Evolutionary conservation across 179 eudicot species (phyloP).

Genomic region (Beta lomatogona): DNA sequence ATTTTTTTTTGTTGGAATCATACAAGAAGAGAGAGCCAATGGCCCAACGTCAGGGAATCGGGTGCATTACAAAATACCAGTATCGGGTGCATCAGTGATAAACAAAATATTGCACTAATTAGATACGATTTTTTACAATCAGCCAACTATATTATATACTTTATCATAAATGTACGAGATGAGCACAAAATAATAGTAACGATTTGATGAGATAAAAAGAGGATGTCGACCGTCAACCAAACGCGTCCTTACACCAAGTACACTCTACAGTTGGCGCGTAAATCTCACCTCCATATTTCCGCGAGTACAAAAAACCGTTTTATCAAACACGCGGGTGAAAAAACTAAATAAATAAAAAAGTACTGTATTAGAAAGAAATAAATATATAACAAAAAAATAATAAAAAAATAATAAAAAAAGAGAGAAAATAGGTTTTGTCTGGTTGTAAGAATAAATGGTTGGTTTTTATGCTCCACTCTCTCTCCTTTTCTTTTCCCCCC

Average conservation of each 20-base stretch:
- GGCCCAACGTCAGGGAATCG: no score
- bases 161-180: no score
- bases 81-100: no score
- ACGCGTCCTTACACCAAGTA: slow-evolving; percentile 10
- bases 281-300: background rate
- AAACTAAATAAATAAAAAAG: background rate
- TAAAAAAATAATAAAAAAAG: background rate
- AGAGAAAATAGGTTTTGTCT: background rate
- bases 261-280: background rate
- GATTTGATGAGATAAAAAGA: background rate
- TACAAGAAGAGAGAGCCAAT: no score
- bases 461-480: slow-evolving; percentile 34
- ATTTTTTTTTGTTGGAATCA: no score
- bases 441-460: slow-evolving; percentile 29
- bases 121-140: no score
- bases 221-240: slow-evolving; percentile 15
- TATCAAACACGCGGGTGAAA: slow-evolving; percentile 16
- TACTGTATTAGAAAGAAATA: background rate
- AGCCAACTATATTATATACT: no score
- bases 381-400: background rate
- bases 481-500: slow-evolving; percentile 8
- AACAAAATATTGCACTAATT: no score
- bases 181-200: background rate
- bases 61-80: no score
- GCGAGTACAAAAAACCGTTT: slow-evolving; percentile 3